Base-by-base conservation (phyloP, 768 basidiomycete genomes). In the Lentinula raphanica region DNA sequence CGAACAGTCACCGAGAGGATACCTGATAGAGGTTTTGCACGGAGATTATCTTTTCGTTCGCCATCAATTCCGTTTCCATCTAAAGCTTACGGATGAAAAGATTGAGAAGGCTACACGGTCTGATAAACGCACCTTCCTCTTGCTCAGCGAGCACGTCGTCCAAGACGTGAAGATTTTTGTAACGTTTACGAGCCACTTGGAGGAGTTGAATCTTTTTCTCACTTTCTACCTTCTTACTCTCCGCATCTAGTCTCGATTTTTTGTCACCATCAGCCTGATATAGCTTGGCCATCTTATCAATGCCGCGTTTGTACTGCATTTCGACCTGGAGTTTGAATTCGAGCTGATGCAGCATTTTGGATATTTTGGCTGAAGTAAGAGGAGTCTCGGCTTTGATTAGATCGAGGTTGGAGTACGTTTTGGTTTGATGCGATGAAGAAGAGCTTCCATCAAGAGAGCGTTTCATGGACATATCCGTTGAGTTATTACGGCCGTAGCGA, bases 291-390 rank as follows among this genome's bases (percentile, higher is more conserved):
- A 99, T 99, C 78, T 98, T 98, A 75, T 98, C 95, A 62, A 98
- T 97, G 40, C 97, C 97, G 70, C 88, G 83, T 79, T 95, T 96
- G 79, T 98, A 98, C 74, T 98, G 94, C 76, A 90, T 84, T 74
- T 99, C 97, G 62, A 99, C 93, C 72, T 96, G 92, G 56, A 98
- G 86, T 76, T 99, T 99, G 84, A 98, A 99, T 74, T 98, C 95
- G 61, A 99, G 87, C 72, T 98, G 95, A 73, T 98, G 95, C 50
- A 98, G 84, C 95, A 98, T 98, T 64, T 85, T 85, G 40, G 94
- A 92, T 70, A 99, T 98, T 78, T 96, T 98, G 64, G 92, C 88
- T 1, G 95, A 89, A 19, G 94, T 94, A 68, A 96, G 85, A 15
- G 96, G 95, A 45, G 95, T 95, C 75, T 99, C 97, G 62, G 94